Base-by-base conservation (phyloP, 2,329 filamentous ascomycete species). In the Pseudocercospora vitis region DNA sequence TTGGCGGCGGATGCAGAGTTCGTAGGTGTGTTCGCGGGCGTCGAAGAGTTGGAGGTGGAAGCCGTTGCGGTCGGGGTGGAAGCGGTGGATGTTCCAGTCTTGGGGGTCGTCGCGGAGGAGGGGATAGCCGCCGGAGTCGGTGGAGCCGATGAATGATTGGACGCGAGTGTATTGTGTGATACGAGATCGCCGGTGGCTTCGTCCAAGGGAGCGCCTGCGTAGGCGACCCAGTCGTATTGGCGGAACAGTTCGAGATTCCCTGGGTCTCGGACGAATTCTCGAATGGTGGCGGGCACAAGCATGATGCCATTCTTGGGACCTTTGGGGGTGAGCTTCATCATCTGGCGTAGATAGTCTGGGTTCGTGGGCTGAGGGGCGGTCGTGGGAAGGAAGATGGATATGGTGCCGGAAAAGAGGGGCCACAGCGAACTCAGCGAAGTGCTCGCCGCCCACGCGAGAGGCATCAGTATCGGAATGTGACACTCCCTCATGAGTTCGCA, bases 291-390 rank as follows among this genome's bases (percentile, higher is more conserved):
- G 1, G 58, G 58, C 2, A 53, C 49, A 11, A 53, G 31, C 11
- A 60, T 16, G 9, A 55, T 29, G 14, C 26, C 35, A 16, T 56
- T 56, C 2, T 35, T 42, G 8, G 28, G 23, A 4, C 42, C 48
- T 47, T 32, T 28, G 2, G 58, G 58, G 3, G 29, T 19, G 12
- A 18, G 46, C 11, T 49, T 48, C 46, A 45, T 57, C 12, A 56
- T 56, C 21, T 59, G 50, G 3, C 49, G 55, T 14, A 58, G 52
- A 40, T 62, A 63, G 39, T 63, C 59, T 3, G 62, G 40, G 24
- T 59, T 63, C 48, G 54, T 57, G 8, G 59, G 56, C 28, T 58
- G 28, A 2, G 56, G 53, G 11, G 40, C 14, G 7, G 35, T 47
- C 7, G 46, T 11, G 4, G 58, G 58, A 3, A 56, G 28, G n/a